These are phyloP conservation scores for Tetracladium marchalianum DNA, from an alignment of 495 filamentous ascomycete species.

Conservation along the genomic window DNA sequence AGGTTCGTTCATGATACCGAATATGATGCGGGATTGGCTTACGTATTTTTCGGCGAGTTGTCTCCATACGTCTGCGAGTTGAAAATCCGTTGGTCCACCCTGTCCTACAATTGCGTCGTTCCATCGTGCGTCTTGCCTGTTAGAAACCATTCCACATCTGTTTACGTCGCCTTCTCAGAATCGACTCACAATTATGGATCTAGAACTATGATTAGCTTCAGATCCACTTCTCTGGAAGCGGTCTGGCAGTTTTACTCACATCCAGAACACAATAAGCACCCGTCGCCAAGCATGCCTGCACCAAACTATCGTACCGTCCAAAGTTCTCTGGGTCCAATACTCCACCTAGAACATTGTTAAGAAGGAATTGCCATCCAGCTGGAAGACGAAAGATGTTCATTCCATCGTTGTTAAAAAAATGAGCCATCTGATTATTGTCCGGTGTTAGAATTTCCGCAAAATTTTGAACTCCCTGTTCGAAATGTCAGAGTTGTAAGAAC, in stretches of 20 bases:
- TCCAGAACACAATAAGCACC: slow-evolving; percentile 50
- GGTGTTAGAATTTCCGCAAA: not conserved
- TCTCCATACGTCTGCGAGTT: slow-evolving; percentile 45
- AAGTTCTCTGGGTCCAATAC: slow-evolving; percentile 36
- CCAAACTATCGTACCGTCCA: slow-evolving; percentile 43
- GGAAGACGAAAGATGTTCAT: slow-evolving; percentile 47
- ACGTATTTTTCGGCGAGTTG: slow-evolving; percentile 47
- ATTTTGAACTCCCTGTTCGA: too few species aligned
- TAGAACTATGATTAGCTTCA: not conserved
- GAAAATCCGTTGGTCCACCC: slow-evolving; percentile 38
- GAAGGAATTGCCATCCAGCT: slow-evolving; percentile 44
- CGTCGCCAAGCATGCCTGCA: slow-evolving; percentile 47
- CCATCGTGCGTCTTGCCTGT: too few species aligned
- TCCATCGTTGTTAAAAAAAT: slow-evolving; percentile 39
- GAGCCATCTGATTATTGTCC: slow-evolving; percentile 40
- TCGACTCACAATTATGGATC: slow-evolving; percentile 11
- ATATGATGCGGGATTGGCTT: slow-evolving; percentile 32
- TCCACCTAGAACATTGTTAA: slow-evolving; percentile 38
- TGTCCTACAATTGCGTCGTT: slow-evolving; percentile 19
- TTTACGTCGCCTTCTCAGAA: too few species aligned
- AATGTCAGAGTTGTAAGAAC: not conserved
- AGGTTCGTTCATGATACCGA: slow-evolving; percentile 56
- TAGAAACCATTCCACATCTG: too few species aligned
- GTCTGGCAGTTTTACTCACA: slow-evolving; percentile 15
- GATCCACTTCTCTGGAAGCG: not conserved